These are phyloP conservation scores for Amanita subjunquillea DNA, from an alignment of 768 basidiomycete genomes.

Conservation along the genomic window DNA sequence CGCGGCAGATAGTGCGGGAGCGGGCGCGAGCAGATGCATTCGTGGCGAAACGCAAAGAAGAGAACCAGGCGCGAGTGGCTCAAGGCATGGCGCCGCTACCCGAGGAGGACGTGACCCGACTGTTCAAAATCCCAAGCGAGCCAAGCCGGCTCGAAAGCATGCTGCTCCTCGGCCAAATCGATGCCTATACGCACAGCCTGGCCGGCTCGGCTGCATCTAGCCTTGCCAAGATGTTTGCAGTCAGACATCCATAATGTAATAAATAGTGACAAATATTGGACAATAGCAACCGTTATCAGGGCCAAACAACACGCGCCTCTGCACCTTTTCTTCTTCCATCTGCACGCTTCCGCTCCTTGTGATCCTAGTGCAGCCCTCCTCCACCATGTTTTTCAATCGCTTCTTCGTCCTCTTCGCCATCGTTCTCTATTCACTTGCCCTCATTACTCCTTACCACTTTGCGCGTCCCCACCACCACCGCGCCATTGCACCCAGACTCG, in stretches of 20 bases:
- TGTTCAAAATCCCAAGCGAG: conserved; percentile 85
- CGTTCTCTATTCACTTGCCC: conserved; percentile 24
- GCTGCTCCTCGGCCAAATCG: conserved; percentile 79
- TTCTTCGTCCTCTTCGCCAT: conserved; percentile 35
- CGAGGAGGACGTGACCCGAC: conserved; percentile 72
- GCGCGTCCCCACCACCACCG: conserved; percentile 28
- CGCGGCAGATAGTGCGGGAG: conserved; percentile 83
- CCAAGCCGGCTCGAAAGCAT: conserved; percentile 84
- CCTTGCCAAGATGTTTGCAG: conserved; percentile 82
- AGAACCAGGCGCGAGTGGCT: conserved; percentile 66
- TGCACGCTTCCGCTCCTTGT: conserved; percentile 6
- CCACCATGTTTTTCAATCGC: conserved; percentile 30
- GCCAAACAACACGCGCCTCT: conserved; percentile 1
- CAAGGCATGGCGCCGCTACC: conserved; percentile 83
- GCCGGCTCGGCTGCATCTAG: conserved; percentile 51
- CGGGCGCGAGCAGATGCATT: conserved; percentile 69
- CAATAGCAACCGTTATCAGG: not conserved
- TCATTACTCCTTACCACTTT: conserved; percentile 28
- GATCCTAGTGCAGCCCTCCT: conserved; percentile 10
- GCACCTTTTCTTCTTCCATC: conserved; percentile 3
- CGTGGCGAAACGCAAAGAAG: conserved; percentile 80
- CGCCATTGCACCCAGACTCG: conserved; percentile 33
- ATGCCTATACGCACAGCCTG: conserved; percentile 73
- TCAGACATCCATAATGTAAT: conserved; percentile 25
- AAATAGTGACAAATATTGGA: not conserved